Conservation (phyloP, 345 rosid genomes). For the Hirschfeldia incana region DNA sequence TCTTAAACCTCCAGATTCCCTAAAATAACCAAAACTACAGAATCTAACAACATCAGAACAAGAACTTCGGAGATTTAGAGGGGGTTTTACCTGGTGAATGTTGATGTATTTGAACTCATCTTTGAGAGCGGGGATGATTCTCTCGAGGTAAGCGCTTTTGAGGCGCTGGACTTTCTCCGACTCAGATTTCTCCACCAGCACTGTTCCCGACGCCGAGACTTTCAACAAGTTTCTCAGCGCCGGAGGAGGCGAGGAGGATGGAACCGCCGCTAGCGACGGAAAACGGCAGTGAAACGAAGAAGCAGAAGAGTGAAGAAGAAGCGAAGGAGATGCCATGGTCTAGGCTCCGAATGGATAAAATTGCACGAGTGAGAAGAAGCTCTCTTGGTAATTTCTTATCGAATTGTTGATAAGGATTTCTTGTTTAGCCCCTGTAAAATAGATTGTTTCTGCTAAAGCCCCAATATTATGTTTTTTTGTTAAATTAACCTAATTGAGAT, state of each 20-base stretch:
- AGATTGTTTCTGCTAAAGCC: background rate
- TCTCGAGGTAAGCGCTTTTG: slow-evolving; percentile 69
- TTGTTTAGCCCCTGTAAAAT: background rate
- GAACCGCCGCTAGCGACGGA: slow-evolving; percentile 41
- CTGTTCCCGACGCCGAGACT: slow-evolving; percentile 56
- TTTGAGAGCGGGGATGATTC: slow-evolving; percentile 74
- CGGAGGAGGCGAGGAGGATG: slow-evolving; percentile 38
- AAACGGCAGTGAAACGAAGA: slow-evolving; percentile 62
- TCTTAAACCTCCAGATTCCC: background rate
- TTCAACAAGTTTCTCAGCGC: slow-evolving; percentile 48
- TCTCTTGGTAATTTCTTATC: background rate
- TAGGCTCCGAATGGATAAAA: slow-evolving; percentile 37
- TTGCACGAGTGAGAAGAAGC: slow-evolving; percentile 1
- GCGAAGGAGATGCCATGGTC: slow-evolving; percentile 56
- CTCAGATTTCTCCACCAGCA: slow-evolving; percentile 85
- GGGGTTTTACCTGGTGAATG: slow-evolving; percentile 61
- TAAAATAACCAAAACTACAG: background rate
- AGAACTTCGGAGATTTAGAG: background rate
- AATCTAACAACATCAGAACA: background rate
- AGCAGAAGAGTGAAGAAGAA: slow-evolving; percentile 51
- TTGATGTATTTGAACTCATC: slow-evolving; percentile 85
- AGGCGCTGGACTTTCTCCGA: slow-evolving; percentile 66
- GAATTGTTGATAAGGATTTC: background rate
- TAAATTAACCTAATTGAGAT: no score
- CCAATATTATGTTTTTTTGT: no score